Conservation (phyloP, 2,329 filamentous ascomycete genomes). For the Colletotrichum aenigma region DNA sequence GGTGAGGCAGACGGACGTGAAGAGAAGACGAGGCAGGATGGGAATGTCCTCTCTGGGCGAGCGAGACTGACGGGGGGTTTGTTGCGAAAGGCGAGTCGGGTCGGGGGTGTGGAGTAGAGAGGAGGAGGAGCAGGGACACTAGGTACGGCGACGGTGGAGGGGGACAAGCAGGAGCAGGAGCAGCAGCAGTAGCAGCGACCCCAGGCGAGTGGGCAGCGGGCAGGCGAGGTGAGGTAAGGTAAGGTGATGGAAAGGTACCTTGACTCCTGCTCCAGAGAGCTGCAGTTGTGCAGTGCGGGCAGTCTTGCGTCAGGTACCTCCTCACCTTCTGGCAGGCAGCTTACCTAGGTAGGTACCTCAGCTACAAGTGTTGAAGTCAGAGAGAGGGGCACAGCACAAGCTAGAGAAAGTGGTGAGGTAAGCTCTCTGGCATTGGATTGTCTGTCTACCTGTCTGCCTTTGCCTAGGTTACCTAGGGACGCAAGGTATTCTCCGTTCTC, state of each 20-base stretch:
- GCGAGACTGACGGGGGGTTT: slow-evolving; percentile 20
- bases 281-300: not conserved
- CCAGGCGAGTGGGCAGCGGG: not conserved
- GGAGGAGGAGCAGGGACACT: not conserved
- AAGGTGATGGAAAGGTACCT: not conserved
- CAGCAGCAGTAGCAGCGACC: not conserved
- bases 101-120: slow-evolving; percentile 14
- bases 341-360: not conserved
- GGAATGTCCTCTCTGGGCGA: slow-evolving; percentile 21
- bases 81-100: slow-evolving; percentile 21
- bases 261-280: not conserved
- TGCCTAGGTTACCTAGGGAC: not conserved
- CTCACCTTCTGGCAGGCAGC: not conserved
- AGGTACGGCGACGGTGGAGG: slow-evolving; percentile 2
- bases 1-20: slow-evolving; percentile 20
- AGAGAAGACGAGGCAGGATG: slow-evolving; percentile 22
- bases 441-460: not conserved
- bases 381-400: not conserved
- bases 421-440: not conserved
- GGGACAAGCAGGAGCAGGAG: not conserved
- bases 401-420: not conserved
- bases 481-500: not conserved
- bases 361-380: not conserved
- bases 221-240: not conserved
- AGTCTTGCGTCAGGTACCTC: not conserved